Conservation (phyloP, 169 alveolate genomes). For the Miamiensis avidus region DNA sequence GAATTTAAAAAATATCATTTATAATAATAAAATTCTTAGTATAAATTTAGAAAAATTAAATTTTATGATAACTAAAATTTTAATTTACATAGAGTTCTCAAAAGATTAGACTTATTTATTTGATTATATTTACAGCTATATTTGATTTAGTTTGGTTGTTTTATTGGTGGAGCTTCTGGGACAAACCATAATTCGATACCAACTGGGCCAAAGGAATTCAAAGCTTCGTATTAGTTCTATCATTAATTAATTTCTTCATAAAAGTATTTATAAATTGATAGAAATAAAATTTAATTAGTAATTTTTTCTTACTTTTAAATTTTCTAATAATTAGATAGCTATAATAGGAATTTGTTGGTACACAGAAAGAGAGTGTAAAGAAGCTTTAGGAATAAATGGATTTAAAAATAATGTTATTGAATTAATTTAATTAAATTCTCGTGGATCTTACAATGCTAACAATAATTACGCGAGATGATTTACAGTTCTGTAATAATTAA, state of each 20-base stretch:
- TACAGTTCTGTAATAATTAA: no score
- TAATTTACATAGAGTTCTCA: slow-evolving; percentile 11
- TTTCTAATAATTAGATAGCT: slow-evolving; percentile 19
- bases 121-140: slow-evolving; percentile 41
- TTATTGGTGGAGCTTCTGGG: slow-evolving; percentile 53
- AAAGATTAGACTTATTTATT: slow-evolving; percentile 40
- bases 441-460: no score
- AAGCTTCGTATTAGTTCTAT: slow-evolving; percentile 41
- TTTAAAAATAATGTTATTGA: slow-evolving; percentile 13
- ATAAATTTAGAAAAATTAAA: not conserved
- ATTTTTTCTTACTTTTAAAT: not conserved
- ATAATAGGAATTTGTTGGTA: slow-evolving; percentile 16
- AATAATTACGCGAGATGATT: no score
- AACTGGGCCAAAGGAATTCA: slow-evolving; percentile 49
- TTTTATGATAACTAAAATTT: not conserved
- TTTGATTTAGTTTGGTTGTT: slow-evolving; percentile 47
- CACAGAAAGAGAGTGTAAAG: slow-evolving; percentile 42
- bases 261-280: slow-evolving; percentile 25
- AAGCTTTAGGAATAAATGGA: slow-evolving; percentile 36
- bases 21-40: not conserved
- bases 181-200: slow-evolving; percentile 10
- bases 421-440: no score
- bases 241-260: slow-evolving; percentile 40
- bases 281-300: not conserved
- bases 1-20: not conserved